phyloP scores from a whole-genome alignment of 768 basidiomycete genomes.

The Dentipellis fragilis region DNA sequence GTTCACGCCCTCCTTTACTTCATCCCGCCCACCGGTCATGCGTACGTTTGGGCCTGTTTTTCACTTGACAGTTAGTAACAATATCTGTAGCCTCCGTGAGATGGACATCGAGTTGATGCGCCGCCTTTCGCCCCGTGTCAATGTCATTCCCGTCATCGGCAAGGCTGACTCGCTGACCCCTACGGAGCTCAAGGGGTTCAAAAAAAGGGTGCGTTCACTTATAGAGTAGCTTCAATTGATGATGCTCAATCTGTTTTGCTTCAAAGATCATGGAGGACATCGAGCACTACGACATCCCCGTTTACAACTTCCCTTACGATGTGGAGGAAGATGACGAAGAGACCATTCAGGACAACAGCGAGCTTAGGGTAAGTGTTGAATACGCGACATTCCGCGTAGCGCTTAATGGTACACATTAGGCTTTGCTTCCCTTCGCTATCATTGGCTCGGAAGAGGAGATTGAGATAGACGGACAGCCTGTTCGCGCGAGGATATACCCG shows the following conservation, averaged over 20 bases:
- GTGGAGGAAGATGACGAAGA: conserved; percentile 99
- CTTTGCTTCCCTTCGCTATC: conserved; percentile 91
- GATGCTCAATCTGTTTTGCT: neutral
- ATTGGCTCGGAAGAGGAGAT: conserved; percentile 97
- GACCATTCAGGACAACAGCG: conserved; percentile 94
- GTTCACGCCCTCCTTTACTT: conserved; percentile 96
- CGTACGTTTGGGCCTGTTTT: conserved; percentile 44
- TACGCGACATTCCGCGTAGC: neutral
- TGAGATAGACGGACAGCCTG: conserved; percentile 81
- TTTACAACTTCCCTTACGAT: conserved; percentile 99
- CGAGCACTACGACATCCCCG: conserved; percentile 94
- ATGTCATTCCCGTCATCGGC: conserved; percentile 96
- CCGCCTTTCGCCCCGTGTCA: conserved; percentile 92
- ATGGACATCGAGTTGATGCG: conserved; percentile 99
- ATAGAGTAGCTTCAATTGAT: neutral
- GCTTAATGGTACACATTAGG: conserved; percentile 29
- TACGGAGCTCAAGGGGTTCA: conserved; percentile 88
- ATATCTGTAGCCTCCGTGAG: conserved; percentile 63
- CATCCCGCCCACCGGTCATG: conserved; percentile 95
- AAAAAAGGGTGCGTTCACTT: conserved; percentile 61
- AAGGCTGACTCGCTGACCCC: conserved; percentile 96
- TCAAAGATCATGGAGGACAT: conserved; percentile 97
- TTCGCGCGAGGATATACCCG: conserved; percentile 92
- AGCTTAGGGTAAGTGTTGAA: conserved; percentile 59
- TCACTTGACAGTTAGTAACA: neutral